Percentiles rank a stretch among this genome's conserved stretches.
Conservation (phyloP, 352 stramenopile genomes). For the Globisporangium paddicum region DNA sequence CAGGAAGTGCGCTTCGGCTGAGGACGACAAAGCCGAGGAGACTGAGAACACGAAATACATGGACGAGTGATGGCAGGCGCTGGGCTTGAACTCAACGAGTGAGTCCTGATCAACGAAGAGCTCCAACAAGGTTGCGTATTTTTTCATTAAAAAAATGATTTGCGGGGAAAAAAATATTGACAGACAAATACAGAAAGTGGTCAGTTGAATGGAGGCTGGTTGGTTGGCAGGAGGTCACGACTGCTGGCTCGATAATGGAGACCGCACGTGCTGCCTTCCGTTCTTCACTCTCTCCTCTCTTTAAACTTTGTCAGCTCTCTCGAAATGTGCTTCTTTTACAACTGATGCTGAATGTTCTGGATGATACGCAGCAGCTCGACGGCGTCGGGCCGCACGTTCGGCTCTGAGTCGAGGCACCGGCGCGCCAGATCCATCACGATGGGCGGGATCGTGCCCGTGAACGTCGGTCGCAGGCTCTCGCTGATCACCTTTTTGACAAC, state of each 20-base stretch:
- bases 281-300: background rate
- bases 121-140: background rate
- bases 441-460: slow-evolving; percentile 42
- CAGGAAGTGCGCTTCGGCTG: slow-evolving; percentile 1
- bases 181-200: slow-evolving; percentile 2
- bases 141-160: background rate
- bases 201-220: background rate
- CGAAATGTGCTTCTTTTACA: slow-evolving; percentile 22
- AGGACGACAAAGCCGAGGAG: background rate
- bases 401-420: slow-evolving; percentile 65
- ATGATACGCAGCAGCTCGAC: slow-evolving; percentile 67
- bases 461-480: slow-evolving; percentile 60
- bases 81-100: background rate
- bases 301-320: too few species aligned
- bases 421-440: slow-evolving; percentile 54
- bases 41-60: background rate
- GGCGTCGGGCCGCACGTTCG: slow-evolving; percentile 60
- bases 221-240: background rate
- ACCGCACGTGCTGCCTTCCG: background rate
- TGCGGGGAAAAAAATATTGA: slow-evolving; percentile 7
- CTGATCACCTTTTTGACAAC: slow-evolving; percentile 82
- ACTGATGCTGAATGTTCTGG: slow-evolving; percentile 45
- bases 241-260: background rate
- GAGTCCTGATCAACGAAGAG: background rate
- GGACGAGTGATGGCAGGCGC: background rate